Percentiles rank a stretch among this genome's conserved stretches.
Evolutionary conservation across 2,329 filamentous ascomycete genomes (phyloP).

Genomic region (Tolypocladium sp.): DNA sequence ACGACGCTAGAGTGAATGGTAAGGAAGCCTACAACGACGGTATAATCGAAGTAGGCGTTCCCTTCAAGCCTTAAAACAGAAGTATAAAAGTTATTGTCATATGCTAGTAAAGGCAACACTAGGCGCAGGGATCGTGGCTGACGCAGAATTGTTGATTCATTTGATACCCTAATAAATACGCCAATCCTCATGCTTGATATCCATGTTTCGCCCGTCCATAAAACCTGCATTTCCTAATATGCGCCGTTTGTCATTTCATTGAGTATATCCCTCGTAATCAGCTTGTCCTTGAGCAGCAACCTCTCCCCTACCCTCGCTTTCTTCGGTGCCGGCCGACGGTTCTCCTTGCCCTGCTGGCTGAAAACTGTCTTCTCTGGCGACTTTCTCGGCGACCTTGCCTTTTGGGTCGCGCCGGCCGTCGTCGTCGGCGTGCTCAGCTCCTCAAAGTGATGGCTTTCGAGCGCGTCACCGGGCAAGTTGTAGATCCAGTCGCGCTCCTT

Average conservation of each 20-base stretch:
- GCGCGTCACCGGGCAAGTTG: constrained; percentile 55
- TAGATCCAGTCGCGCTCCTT: constrained; percentile 72
- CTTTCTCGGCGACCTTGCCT: constrained; percentile 19
- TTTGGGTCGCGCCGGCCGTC: constrained; percentile 18
- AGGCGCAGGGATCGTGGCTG: too few species aligned
- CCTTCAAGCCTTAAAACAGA: too few species aligned
- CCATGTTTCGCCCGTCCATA: not conserved
- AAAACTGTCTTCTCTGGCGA: constrained; percentile 8
- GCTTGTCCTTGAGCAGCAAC: constrained; percentile 54
- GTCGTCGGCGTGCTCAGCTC: constrained; percentile 42
- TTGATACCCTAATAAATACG: constrained; percentile 6
- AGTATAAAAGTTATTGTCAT: too few species aligned
- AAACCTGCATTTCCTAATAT: constrained; percentile 12
- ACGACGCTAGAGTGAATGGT: too few species aligned
- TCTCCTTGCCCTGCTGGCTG: constrained; percentile 30
- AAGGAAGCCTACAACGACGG: too few species aligned
- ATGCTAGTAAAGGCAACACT: too few species aligned
- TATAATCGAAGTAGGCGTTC: too few species aligned
- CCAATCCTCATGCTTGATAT: not conserved
- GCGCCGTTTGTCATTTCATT: constrained; percentile 54
- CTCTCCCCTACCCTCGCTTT: constrained; percentile 50
- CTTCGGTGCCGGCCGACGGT: constrained; percentile 39
- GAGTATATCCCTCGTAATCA: constrained; percentile 66
- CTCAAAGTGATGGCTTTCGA: constrained; percentile 61
- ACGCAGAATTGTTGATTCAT: not conserved